phyloP scores from a whole-genome alignment of 2,329 filamentous ascomycete genomes.

The Xylariaceae sp. region DNA sequence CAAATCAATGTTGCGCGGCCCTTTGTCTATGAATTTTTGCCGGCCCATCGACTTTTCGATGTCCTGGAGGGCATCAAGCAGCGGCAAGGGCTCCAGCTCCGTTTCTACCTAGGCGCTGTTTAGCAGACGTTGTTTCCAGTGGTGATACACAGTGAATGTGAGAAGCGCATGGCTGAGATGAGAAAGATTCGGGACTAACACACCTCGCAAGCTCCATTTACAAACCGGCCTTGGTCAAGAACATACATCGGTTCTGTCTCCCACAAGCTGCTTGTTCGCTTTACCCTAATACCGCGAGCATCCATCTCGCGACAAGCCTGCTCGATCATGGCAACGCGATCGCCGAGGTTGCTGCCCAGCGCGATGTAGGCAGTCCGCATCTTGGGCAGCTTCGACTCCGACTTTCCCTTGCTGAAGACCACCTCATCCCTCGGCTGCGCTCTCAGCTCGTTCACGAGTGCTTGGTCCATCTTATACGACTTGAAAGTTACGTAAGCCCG shows the following conservation, averaged over 20 bases:
- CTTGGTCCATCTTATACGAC: constrained; percentile 24
- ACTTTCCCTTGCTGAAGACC: constrained; percentile 24
- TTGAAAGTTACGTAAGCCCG: constrained; percentile 17
- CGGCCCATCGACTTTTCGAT: constrained; percentile 79
- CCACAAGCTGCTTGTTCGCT: constrained; percentile 81
- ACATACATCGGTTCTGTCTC: constrained; percentile 98
- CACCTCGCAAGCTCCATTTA: constrained; percentile 92
- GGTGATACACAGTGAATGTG: not conserved
- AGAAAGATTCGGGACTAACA: not conserved
- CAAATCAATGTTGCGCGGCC: constrained; percentile 88
- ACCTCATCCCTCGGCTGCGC: constrained; percentile 17
- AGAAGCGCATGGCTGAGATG: not conserved
- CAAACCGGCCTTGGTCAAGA: constrained; percentile 76
- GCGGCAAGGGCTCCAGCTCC: constrained; percentile 62
- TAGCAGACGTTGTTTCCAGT: not conserved
- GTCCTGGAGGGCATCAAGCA: constrained; percentile 75
- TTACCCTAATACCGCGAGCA: constrained; percentile 63
- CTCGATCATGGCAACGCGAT: constrained; percentile 81
- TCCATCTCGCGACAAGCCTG: constrained; percentile 75
- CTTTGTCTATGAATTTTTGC: constrained; percentile 83
- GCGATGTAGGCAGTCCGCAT: constrained; percentile 67
- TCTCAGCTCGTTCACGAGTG: constrained; percentile 19
- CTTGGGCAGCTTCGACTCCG: constrained; percentile 22
- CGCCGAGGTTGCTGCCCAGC: constrained; percentile 86
- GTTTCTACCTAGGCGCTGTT: constrained; percentile 65